Evolutionary conservation across 768 basidiomycete genomes (phyloP), one percentile per base, ranked within the genome.

Genomic region (Boletus pseudo-olivaceus): DNA sequence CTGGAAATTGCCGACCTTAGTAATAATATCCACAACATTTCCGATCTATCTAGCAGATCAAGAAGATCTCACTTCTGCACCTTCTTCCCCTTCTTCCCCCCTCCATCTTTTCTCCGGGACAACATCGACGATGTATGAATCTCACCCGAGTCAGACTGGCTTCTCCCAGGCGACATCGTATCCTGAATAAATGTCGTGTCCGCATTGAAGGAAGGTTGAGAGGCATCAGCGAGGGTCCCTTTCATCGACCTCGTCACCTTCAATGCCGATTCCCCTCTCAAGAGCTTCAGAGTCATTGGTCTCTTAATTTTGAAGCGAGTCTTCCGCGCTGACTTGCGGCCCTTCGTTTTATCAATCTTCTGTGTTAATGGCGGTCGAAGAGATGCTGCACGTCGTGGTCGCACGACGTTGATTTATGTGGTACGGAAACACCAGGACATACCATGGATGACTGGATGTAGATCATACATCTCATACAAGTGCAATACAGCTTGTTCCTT

Each of bases 401-500:
- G 43, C 19, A 37, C 47, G 15, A 30, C 11, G 8, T 17, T 15
- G 0, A 15, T 15, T 30, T 4, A 2, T 7, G 12, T 14, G 14
- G 10, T 19, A 29, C 14, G 11, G 7, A 35, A 34, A 35, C 17
- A 30, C 12, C 43, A 40, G 39, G 59, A 67, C 73, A 48, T 52
- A 81, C 81, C 83, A 57, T 84, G 72, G 9, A 78, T 80, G 23
- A 91, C 86, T 15, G 83, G 79, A 40, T 84, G 73, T 5, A 95
- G 67, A 43, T 74, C 76, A 62, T 97, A 96, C 30, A 89, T 84
- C 54, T 92, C 69, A 65, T 91, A 85, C 42, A 96, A 64, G 57
- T 95, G 84, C 53, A 97, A 79, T 6, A 97, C 93, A 2, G 93
- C 94, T 66, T 95, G 94, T 67, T 96, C 94, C 72, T 94, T 90